Evolutionary conservation across 768 basidiomycete genomes (phyloP), one percentile per base, ranked within the genome.

Genomic region (Solioccasus polychromus): DNA sequence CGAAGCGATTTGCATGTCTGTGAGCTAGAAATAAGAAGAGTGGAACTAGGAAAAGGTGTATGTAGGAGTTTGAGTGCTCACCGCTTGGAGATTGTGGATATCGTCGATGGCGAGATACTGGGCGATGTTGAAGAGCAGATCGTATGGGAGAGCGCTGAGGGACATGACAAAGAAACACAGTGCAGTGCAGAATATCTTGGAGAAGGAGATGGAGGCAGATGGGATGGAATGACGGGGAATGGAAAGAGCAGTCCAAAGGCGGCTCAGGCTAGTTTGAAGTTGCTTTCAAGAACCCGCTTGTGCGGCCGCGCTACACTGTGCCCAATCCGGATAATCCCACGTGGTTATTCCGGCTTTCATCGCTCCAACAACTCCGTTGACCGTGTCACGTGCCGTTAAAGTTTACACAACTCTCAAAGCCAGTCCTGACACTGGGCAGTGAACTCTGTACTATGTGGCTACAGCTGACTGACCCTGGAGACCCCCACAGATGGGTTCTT

Each of bases 121-220:
- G 5, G 81, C 76, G 61, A 88, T 77, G 68, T 83, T 82, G 45
- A 87, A 73, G 35, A 88, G 61, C 17, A 87, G 69, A 68, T 88
- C 85, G 63, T 85, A 85, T 0, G 85, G 85, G 17, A 88, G 69
- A 5, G 68, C 70, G 48, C 63, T 60, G 40, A 76, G 58, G 11
- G 67, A 65, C 58, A 68, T 66, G 48, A 26, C 4, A 22, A 24
- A 18, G 3, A 2, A 35, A 39, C n/a, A n/a, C n/a, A n/a, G n/a
- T n/a, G n/a, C n/a, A n/a, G n/a, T n/a, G n/a, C n/a, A n/a, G n/a
- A n/a, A n/a, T n/a, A n/a, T n/a, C n/a, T n/a, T n/a, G n/a, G n/a
- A n/a, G n/a, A n/a, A n/a, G n/a, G n/a, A 6, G 28, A 41, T 17
- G 17, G 23, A n/a, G 11, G 23, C 14, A 9, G 0, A 32, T 35